Evolutionary conservation across 139 green algal genomes (phyloP).

Genomic region (Pseudopediastrum boryanum): DNA sequence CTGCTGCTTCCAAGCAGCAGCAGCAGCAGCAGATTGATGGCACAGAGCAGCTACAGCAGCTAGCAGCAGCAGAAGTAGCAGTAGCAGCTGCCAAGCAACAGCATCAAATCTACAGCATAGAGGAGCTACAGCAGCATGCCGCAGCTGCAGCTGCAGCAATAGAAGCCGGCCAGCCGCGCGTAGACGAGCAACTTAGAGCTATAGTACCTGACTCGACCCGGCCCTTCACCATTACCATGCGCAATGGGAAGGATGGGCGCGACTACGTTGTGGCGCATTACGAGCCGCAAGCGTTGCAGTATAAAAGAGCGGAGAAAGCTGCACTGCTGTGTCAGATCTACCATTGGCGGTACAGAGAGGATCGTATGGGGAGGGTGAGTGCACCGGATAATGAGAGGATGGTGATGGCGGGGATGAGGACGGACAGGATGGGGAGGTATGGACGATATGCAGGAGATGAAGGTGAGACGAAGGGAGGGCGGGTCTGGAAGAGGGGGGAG

Average conservation of each 20-base stretch:
- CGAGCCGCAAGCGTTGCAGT: constrained; percentile 17
- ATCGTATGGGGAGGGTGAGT: neutral
- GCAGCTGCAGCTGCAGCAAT: constrained; percentile 14
- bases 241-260: constrained; percentile 1
- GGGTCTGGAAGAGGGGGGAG: no score
- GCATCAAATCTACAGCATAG: constrained; percentile 8
- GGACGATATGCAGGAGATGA: constrained; percentile 1
- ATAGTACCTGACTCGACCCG: constrained; percentile 3
- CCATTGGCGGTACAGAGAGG: neutral
- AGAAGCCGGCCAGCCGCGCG: no score
- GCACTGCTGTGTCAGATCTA: constrained; percentile 8
- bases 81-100: no score
- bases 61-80: no score
- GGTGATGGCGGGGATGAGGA: neutral
- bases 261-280: constrained; percentile 34
- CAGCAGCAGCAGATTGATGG: no score
- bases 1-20: no score
- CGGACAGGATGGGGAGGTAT: neutral
- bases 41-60: no score
- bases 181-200: neutral
- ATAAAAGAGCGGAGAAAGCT: neutral
- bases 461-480: no score
- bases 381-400: neutral
- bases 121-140: constrained; percentile 12
- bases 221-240: constrained; percentile 17